A percentile compares a stretch with the other conserved stretches of the same genome.
Evolutionary conservation across 345 rosid genomes (phyloP).

Genomic region (Bruguiera parviflora): DNA sequence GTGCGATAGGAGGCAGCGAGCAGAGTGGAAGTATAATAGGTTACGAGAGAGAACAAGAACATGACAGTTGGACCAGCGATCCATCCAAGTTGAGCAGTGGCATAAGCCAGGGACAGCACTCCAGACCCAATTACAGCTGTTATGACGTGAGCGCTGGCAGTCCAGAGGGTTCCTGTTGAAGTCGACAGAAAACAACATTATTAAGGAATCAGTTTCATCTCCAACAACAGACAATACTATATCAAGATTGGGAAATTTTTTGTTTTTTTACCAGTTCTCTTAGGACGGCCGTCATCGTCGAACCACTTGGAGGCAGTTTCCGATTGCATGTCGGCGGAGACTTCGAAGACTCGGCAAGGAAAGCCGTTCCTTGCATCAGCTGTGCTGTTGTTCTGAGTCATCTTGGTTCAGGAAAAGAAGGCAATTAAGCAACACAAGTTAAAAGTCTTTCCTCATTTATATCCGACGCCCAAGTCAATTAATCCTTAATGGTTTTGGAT

Average conservation of each 20-base stretch:
- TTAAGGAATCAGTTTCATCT: not conserved
- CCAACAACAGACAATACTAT: not conserved
- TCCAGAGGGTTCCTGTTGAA: constrained; percentile 55
- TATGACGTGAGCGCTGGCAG: constrained; percentile 74
- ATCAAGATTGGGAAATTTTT: not conserved
- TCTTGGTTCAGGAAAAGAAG: constrained; percentile 4
- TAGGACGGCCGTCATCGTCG: constrained; percentile 73
- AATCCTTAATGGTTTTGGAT: too few species aligned
- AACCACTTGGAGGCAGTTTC: constrained; percentile 54
- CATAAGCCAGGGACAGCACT: constrained; percentile 73
- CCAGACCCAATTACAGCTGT: constrained; percentile 87
- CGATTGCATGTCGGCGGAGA: constrained; percentile 38
- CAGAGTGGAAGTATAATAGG: constrained; percentile 61
- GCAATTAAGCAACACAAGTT: too few species aligned
- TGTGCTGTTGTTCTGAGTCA: constrained; percentile 6
- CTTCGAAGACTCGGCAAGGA: constrained; percentile 11
- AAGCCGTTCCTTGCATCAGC: constrained; percentile 1
- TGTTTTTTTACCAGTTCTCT: constrained; percentile 57
- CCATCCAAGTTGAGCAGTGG: constrained; percentile 78
- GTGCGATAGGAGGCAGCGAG: constrained; percentile 63
- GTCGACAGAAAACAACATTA: not conserved
- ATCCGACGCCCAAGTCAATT: too few species aligned
- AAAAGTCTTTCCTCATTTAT: too few species aligned
- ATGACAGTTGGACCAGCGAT: constrained; percentile 61
- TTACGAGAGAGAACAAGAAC: constrained; percentile 66